These are phyloP conservation scores for Pseudopithomyces chartarum DNA, from an alignment of 2,329 filamentous ascomycete genomes.

Conservation along the genomic window DNA sequence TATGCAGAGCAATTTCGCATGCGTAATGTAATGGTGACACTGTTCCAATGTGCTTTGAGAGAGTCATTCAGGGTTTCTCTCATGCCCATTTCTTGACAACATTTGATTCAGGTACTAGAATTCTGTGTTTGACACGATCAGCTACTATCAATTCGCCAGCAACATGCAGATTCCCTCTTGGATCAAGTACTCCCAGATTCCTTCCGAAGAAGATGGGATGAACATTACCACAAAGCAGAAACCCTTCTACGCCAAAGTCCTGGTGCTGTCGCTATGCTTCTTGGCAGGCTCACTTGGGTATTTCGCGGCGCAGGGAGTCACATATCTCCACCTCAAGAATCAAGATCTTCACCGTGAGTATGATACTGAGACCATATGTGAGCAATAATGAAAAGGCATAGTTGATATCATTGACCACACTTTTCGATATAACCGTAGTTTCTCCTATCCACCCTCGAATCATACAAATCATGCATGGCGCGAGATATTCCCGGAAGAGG, in stretches of 20 bases:
- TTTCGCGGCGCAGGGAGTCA: not conserved
- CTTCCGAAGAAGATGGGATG: not conserved
- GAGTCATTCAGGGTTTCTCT: not conserved
- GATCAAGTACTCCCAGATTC: not conserved
- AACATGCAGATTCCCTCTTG: not conserved
- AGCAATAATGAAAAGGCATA: no score
- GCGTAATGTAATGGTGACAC: not conserved
- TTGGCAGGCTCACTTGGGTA: not conserved
- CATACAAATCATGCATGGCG: not conserved
- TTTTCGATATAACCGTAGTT: conserved; percentile 3
- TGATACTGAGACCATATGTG: no score
- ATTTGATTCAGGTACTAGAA: not conserved
- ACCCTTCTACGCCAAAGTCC: not conserved
- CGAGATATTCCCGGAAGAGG: not conserved
- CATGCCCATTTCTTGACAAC: not conserved
- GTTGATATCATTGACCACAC: not conserved
- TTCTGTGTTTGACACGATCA: no score
- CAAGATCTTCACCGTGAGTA: not conserved
- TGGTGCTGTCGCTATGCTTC: not conserved
- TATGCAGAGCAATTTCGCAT: not conserved
- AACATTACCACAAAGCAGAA: not conserved
- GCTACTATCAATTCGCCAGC: not conserved
- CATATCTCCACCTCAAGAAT: not conserved
- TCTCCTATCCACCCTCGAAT: not conserved
- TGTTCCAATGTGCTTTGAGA: not conserved